Evolutionary conservation across 306 rosid species (phyloP).

Genomic region (Quercus cerris): DNA sequence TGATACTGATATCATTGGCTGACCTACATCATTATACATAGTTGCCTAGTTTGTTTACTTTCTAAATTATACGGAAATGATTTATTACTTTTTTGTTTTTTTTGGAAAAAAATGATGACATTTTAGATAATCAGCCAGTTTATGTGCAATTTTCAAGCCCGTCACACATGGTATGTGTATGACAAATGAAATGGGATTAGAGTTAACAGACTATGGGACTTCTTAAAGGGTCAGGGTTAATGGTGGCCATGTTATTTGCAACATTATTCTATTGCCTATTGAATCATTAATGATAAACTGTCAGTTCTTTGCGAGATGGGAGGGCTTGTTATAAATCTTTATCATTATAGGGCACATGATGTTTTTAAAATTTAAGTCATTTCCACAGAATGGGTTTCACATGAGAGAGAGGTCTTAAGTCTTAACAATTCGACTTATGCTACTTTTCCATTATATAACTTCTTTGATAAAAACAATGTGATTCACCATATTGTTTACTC

Average conservation of each 20-base stretch:
- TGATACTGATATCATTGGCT: neutral
- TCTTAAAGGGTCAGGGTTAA: neutral
- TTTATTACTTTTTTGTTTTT: no score
- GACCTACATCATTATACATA: no score
- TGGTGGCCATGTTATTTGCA: conserved; percentile 2
- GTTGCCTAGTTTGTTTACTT: neutral
- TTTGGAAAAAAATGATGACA: no score
- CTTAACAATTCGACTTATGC: neutral
- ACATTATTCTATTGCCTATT: conserved; percentile 7
- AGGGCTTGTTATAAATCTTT: neutral
- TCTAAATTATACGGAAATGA: neutral
- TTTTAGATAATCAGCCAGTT: no score
- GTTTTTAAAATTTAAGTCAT: neutral
- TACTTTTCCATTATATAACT: neutral
- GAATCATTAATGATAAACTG: neutral
- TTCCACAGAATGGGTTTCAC: neutral
- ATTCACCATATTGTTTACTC: conserved; percentile 8
- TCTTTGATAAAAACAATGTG: neutral
- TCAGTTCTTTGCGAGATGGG: neutral
- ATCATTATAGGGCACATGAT: neutral
- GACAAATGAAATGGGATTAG: neutral
- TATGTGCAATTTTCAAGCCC: no score
- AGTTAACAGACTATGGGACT: neutral
- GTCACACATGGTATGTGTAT: neutral
- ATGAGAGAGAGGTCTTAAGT: neutral